These are phyloP conservation scores for Diplocarpon mali DNA, from an alignment of 2,329 filamentous ascomycete genomes.

Conservation along the genomic window DNA sequence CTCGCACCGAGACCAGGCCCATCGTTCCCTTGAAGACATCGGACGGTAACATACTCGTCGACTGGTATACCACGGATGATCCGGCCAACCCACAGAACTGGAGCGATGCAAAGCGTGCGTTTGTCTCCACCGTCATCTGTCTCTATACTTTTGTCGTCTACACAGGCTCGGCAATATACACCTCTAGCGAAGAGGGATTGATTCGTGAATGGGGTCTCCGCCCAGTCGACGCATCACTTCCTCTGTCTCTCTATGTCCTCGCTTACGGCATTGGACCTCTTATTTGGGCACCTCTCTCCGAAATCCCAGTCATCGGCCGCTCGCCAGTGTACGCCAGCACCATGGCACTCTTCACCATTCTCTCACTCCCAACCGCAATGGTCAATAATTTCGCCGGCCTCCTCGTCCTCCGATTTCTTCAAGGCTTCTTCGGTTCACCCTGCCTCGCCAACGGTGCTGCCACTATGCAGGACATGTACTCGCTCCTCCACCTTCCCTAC, in stretches of 20 bases:
- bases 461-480: conserved; percentile 42
- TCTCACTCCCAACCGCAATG: conserved; percentile 53
- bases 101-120: conserved; percentile 32
- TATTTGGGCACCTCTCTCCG: conserved; percentile 53
- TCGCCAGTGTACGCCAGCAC: conserved; percentile 58
- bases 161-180: conserved; percentile 39
- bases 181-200: conserved; percentile 36
- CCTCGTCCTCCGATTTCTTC: conserved; percentile 52
- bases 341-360: conserved; percentile 56
- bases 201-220: conserved; percentile 42
- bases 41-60: conserved; percentile 41
- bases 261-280: conserved; percentile 54
- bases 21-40: conserved; percentile 31
- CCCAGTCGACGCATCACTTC: conserved; percentile 41
- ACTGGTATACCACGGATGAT: conserved; percentile 45
- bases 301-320: conserved; percentile 55
- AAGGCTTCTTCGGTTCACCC: conserved; percentile 55
- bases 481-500: conserved; percentile 43
- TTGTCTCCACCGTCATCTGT: conserved; percentile 36
- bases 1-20: conserved; percentile 33
- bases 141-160: conserved; percentile 51
- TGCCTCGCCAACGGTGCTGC: conserved; percentile 50
- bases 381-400: conserved; percentile 52
- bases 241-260: conserved; percentile 51
- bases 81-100: conserved; percentile 45